Conservation (phyloP, 2,329 filamentous ascomycete genomes). For the Neofusicoccum laricinum region DNA sequence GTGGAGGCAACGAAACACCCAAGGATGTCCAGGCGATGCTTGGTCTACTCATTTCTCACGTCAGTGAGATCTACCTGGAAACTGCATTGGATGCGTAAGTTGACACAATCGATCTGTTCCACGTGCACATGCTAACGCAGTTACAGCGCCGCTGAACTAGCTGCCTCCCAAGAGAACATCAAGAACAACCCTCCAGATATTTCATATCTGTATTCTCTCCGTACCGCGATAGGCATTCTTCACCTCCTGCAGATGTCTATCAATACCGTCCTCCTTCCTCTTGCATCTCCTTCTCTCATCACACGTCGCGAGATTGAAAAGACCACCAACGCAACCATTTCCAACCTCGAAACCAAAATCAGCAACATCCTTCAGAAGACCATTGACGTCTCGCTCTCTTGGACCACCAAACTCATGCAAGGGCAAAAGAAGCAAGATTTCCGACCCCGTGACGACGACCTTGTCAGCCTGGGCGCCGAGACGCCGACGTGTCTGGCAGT, state of each 20-base stretch:
- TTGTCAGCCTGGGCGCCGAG: constrained; percentile 42
- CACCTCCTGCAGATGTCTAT: constrained; percentile 93
- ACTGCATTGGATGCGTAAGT: constrained; percentile 59
- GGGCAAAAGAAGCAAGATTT: constrained; percentile 88
- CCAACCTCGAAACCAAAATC: constrained; percentile 81
- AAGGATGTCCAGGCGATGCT: constrained; percentile 89
- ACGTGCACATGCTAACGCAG: background rate
- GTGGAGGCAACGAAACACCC: constrained; percentile 80
- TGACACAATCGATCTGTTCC: too few relatives aligned
- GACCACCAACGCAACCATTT: constrained; percentile 68
- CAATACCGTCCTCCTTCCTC: constrained; percentile 81
- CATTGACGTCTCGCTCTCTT: constrained; percentile 71
- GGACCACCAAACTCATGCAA: constrained; percentile 68
- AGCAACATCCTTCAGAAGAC: constrained; percentile 67
- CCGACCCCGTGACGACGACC: constrained; percentile 75
- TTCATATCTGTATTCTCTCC: constrained; percentile 73
- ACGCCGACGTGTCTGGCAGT: constrained; percentile 81
- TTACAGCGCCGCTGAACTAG: constrained; percentile 58
- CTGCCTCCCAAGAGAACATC: constrained; percentile 70
- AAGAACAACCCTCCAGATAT: constrained; percentile 84
- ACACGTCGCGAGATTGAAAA: constrained; percentile 88
- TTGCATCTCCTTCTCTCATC: constrained; percentile 86
- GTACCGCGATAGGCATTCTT: constrained; percentile 80
- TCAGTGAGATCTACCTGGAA: constrained; percentile 79
- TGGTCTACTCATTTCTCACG: constrained; percentile 76